Conservation (phyloP, 2,329 filamentous ascomycete species). For the Pseudophaeomoniella oleicola region DNA sequence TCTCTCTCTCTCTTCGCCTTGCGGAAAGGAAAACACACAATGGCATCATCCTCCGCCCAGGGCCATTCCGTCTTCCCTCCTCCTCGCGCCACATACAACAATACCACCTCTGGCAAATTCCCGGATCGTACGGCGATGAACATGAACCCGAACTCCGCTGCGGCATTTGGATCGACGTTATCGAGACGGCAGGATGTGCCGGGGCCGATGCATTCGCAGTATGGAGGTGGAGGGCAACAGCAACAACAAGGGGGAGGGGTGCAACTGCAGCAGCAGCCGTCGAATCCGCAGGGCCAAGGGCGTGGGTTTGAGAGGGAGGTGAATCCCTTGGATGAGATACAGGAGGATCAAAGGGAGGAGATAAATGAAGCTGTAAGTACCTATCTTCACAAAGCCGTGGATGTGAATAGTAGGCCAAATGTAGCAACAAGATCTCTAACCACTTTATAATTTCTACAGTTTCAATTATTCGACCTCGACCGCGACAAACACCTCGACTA, state of each 20-base stretch:
- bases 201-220: too few relatives aligned
- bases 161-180: conserved; percentile 29
- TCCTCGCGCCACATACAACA: conserved; percentile 33
- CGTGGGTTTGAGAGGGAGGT: conserved; percentile 29
- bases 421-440: too few relatives aligned
- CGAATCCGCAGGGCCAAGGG: conserved; percentile 22
- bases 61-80: conserved; percentile 38
- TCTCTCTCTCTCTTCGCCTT: too few relatives aligned
- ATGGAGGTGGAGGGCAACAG: conserved; percentile 13
- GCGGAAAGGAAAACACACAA: neutral
- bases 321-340: conserved; percentile 43
- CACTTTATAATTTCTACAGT: conserved; percentile 45
- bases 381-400: conserved; percentile 1
- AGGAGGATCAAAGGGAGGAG: conserved; percentile 82
- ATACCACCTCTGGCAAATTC: conserved; percentile 34
- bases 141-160: conserved; percentile 16
- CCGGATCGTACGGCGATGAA: conserved; percentile 29
- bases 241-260: conserved; percentile 14
- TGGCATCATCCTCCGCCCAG: conserved; percentile 8
- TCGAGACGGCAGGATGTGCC: conserved; percentile 19
- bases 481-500: conserved; percentile 91
- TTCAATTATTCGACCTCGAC: conserved; percentile 91
- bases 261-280: conserved; percentile 25
- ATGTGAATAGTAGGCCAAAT: conserved; percentile 1
- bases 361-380: conserved; percentile 76